phyloP scores from a whole-genome alignment of 225 moss, liverwort and hornwort species.

The Physcomitrium patens region DNA sequence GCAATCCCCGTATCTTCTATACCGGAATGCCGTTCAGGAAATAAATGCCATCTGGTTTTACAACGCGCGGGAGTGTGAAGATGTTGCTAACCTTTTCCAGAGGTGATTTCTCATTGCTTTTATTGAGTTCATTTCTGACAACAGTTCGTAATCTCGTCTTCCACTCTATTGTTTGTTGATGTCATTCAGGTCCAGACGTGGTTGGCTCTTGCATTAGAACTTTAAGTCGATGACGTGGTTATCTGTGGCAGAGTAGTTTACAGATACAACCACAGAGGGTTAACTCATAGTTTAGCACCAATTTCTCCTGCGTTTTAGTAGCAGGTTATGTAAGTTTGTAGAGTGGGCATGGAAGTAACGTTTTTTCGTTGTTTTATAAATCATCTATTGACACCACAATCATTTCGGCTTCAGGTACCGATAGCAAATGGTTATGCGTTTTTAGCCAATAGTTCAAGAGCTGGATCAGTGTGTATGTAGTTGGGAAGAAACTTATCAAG shows the following conservation, averaged over 20 bases:
- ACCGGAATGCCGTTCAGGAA: constrained; percentile 93
- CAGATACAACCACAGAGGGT: background rate
- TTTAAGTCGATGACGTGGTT: background rate
- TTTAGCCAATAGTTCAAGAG: background rate
- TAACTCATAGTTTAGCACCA: background rate
- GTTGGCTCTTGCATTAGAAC: background rate
- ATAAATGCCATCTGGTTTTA: constrained; percentile 99
- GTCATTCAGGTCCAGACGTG: background rate
- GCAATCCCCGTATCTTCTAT: constrained; percentile 92
- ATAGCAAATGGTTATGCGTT: background rate
- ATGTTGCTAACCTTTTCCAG: constrained; percentile 87
- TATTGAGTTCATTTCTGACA: no score
- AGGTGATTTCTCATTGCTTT: constrained; percentile 47
- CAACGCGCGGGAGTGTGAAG: constrained; percentile 91
- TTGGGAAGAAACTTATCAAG: background rate
- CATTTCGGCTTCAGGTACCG: background rate
- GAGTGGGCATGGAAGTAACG: background rate
- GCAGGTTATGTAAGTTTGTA: background rate
- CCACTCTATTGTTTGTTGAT: background rate
- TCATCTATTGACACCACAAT: no score
- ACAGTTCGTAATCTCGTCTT: background rate
- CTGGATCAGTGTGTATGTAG: background rate
- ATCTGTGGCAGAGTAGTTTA: background rate
- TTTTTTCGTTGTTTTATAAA: no score
- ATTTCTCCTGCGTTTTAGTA: background rate